Base-by-base conservation (phyloP, 108 stramenopile species). In the Cylindrotheca closterium region DNA sequence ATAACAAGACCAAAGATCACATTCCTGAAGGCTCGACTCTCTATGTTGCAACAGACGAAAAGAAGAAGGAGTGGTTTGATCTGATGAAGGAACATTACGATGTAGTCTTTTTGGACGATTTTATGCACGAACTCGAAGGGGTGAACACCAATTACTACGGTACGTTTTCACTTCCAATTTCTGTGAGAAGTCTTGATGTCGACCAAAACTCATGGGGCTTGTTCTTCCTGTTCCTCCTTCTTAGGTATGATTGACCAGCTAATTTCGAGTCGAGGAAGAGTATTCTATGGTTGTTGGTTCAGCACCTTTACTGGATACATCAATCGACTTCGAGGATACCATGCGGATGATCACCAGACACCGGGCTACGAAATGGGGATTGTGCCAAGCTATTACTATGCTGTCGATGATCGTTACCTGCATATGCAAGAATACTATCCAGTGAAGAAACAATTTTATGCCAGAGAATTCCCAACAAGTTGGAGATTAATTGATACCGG, bases 161-260 rank as follows among this genome's bases (percentile, higher is more conserved):
- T n/a, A n/a, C n/a, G n/a, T n/a, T n/a, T n/a, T n/a, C n/a, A n/a
- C 4, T 88, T 90, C 81, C 56, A n/a, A n/a, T n/a, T n/a, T n/a
- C n/a, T n/a, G n/a, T n/a, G n/a, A n/a, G n/a, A n/a, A n/a, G n/a
- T n/a, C n/a, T n/a, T n/a, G n/a, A n/a, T n/a, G n/a, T n/a, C n/a
- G n/a, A n/a, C n/a, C n/a, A n/a, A n/a, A n/a, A n/a, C n/a, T n/a
- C n/a, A n/a, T n/a, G n/a, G n/a, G n/a, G n/a, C n/a, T n/a, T n/a
- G n/a, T n/a, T n/a, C n/a, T n/a, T n/a, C n/a, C n/a, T n/a, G n/a
- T n/a, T n/a, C n/a, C n/a, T n/a, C n/a, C n/a, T n/a, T n/a, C n/a
- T n/a, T n/a, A n/a, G 94, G 94, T 10, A 93, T 91, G 88, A 66
- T 67, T 45, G 93, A 95, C 64, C 86, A 86, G 55, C 52, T 92